Base-by-base conservation (phyloP, 2,329 filamentous ascomycete species). In the Arthrobotrys iridis region DNA sequence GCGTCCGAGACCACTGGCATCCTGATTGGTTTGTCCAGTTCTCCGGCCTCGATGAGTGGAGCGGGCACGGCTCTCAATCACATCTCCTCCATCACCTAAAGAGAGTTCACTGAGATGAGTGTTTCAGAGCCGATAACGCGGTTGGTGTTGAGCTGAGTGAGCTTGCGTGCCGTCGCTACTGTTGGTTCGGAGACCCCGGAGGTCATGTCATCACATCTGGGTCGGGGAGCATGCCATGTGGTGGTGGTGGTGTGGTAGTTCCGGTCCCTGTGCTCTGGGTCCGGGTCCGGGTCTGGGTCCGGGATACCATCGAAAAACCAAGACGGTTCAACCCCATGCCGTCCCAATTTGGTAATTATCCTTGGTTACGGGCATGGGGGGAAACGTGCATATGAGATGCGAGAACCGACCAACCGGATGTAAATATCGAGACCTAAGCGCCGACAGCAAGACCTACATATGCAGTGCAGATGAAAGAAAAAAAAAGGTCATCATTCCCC, bases 381-480 rank as follows among this genome's bases (percentile, higher is more conserved):
- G 13, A 41, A 41, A 40, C 41, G 18, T 62, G 65, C 65, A 62
- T 60, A 43, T 37, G 40, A 48, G 20, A 58, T 43, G 52, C 18
- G 22, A 18, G 43, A 30, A 30, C 68, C 57, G 67, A 40, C 70
- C 70, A 74, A 74, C 70, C 70, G 70, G 70, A 74, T 74, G 70
- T 62, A 50, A 20, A 26, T 22, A 52, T 26, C 5, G 22, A 28
- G 22, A 35, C 30, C 57, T 74, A 74, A 74, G 70, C 70, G 70
- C 70, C 70, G 55, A 63, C 55, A 59, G 50, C 60, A 20, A 33
- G 20, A 48, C 58, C n/a, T 60, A 58, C 62, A 72, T 72, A 33
- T 24, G 45, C 22, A 52, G 22, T 33, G 30, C 15, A 55, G 26
- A 24, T 35, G 50, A 55, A 55, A 37, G 50, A 30, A 55, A 22